Conservation (phyloP, 331 rosid genomes). For the Acacia concinna region DNA sequence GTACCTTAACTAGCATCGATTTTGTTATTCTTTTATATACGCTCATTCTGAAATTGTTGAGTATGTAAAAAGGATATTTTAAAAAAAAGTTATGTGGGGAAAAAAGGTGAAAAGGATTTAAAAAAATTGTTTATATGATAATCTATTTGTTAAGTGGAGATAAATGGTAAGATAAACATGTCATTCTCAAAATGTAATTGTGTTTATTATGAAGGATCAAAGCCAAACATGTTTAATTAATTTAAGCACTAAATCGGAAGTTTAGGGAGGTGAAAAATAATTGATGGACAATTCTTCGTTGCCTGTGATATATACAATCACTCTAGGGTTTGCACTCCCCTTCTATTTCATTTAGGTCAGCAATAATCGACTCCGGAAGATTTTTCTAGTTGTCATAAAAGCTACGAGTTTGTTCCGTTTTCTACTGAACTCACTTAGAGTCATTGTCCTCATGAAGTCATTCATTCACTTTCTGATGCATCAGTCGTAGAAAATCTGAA, state of each 20-base stretch:
- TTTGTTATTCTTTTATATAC: not conserved
- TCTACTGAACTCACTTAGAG: no score
- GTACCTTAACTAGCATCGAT: not conserved
- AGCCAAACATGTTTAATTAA: not conserved
- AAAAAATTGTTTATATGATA: no score
- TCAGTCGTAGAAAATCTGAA: no score
- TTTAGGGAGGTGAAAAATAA: not conserved
- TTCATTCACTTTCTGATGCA: no score
- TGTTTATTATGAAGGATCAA: not conserved
- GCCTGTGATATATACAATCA: no score
- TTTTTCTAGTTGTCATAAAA: no score
- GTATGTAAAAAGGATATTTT: not conserved
- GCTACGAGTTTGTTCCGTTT: no score
- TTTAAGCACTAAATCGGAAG: not conserved
- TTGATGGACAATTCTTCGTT: no score
- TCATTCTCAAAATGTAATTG: not conserved
- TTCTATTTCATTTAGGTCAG: no score
- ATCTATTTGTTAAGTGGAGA: not conserved
- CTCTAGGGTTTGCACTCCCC: no score
- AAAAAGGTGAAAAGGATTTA: not conserved
- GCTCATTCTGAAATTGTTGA: not conserved
- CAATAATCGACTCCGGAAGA: no score
- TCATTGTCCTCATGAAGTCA: no score
- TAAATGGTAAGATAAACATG: not conserved
- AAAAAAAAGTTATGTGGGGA: not conserved